Conservation (phyloP, 352 stramenopile genomes). For the Pythium rhizo-oryzae region DNA sequence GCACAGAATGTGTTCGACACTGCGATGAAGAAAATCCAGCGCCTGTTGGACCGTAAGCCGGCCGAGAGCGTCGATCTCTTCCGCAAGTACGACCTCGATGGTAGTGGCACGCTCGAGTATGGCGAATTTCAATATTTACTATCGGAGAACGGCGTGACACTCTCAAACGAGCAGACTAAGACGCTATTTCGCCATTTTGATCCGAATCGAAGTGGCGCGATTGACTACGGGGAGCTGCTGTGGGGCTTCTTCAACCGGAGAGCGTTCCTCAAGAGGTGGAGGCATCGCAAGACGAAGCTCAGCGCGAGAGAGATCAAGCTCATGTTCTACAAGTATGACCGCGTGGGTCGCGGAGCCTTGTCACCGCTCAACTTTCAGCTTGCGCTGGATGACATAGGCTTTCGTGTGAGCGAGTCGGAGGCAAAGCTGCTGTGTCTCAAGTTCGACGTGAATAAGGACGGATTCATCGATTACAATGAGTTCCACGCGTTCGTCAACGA, state of each 20-base stretch:
- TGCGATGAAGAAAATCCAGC: constrained; percentile 62
- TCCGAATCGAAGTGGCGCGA: constrained; percentile 42
- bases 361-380: constrained; percentile 48
- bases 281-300: constrained; percentile 35
- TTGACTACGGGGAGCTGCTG: constrained; percentile 65
- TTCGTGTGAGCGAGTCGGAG: constrained; percentile 48
- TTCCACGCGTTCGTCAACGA: constrained; percentile 57
- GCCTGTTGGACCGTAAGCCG: constrained; percentile 27
- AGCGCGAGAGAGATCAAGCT: constrained; percentile 32
- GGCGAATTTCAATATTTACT: constrained; percentile 48
- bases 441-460: constrained; percentile 57
- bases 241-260: constrained; percentile 66
- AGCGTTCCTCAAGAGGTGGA: constrained; percentile 65
- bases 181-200: constrained; percentile 57
- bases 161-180: constrained; percentile 46
- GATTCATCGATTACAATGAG: constrained; percentile 63
- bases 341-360: constrained; percentile 37
- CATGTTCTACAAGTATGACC: constrained; percentile 59
- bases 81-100: constrained; percentile 48
- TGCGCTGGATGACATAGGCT: constrained; percentile 54
- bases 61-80: constrained; percentile 40
- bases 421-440: constrained; percentile 49
- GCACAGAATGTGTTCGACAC: constrained; percentile 41
- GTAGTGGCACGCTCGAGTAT: constrained; percentile 50
- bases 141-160: constrained; percentile 27